phyloP scores from a whole-genome alignment of 345 rosid species.

The Draba incana region DNA sequence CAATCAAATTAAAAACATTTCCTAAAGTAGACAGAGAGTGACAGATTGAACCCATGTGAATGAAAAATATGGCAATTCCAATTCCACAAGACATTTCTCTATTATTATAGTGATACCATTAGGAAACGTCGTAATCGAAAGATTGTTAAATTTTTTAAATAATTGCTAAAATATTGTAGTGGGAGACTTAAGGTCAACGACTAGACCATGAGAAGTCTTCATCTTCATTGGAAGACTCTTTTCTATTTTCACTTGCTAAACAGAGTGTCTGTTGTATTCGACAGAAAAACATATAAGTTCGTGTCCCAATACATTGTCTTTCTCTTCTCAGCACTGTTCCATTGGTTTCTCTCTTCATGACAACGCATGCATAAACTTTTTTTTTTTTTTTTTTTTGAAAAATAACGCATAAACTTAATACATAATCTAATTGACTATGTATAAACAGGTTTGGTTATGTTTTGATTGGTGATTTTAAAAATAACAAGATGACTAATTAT shows the following conservation, averaged over 20 bases:
- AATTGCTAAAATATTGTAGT: conserved; percentile 14
- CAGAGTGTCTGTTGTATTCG: conserved; percentile 17
- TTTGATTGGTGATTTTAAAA: not conserved
- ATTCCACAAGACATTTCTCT: conserved; percentile 8
- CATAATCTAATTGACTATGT: not conserved
- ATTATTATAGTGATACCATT: not conserved
- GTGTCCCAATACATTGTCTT: conserved; percentile 38
- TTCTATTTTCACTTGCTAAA: conserved; percentile 24
- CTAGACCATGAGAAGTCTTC: conserved; percentile 42
- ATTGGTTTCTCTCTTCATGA: conserved; percentile 12
- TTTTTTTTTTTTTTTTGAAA: too few species aligned
- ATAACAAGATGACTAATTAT: not conserved
- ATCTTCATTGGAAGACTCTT: conserved; percentile 42
- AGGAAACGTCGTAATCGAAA: conserved; percentile 32
- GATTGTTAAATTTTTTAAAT: conserved; percentile 3
- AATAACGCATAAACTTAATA: too few species aligned
- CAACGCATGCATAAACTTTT: too few species aligned
- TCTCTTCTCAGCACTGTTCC: conserved; percentile 33
- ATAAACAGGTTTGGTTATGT: not conserved
- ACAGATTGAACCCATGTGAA: conserved; percentile 33
- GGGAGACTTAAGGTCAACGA: conserved; percentile 35
- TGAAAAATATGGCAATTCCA: conserved; percentile 21
- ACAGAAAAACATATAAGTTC: conserved; percentile 35
- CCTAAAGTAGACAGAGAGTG: conserved; percentile 39
- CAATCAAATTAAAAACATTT: conserved; percentile 27